These are phyloP conservation scores for Akanthomyces uredinophilus DNA, from an alignment of 2,329 filamentous ascomycete species.

Conservation along the genomic window DNA sequence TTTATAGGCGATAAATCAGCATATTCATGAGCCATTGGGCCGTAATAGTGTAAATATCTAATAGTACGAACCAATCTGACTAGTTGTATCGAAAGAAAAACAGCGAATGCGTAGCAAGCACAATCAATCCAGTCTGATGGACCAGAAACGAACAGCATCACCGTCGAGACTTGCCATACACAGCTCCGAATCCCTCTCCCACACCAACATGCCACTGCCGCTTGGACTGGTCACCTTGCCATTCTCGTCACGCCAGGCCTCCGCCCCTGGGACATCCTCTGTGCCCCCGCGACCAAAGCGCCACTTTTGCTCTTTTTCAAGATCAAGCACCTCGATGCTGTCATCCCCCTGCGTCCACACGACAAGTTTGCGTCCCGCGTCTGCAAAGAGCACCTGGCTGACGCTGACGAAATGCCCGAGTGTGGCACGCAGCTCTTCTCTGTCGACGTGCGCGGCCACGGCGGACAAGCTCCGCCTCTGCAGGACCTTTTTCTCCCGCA, in stretches of 20 bases:
- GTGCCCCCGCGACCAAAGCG: constrained; percentile 14
- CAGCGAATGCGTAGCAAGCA: background rate
- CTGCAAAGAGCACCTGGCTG: background rate
- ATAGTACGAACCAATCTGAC: background rate
- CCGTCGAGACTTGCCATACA: constrained; percentile 8
- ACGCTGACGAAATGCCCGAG: background rate
- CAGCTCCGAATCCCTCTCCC: background rate
- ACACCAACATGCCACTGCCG: background rate
- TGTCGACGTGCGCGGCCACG: background rate
- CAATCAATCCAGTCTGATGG: background rate
- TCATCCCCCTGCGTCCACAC: background rate
- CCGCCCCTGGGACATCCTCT: background rate
- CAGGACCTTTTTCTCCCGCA: background rate
- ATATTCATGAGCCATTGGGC: no score
- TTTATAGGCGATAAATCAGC: no score
- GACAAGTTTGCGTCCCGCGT: background rate
- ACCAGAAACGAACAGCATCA: constrained; percentile 12
- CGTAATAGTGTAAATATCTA: no score
- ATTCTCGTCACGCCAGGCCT: constrained; percentile 4
- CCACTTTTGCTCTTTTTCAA: constrained; percentile 6
- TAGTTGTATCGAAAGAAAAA: background rate
- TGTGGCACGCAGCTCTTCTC: background rate
- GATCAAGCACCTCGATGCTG: constrained; percentile 12
- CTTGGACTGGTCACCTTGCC: constrained; percentile 8
- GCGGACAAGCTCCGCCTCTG: constrained; percentile 7